Base-by-base conservation (phyloP, 2,329 filamentous ascomycete genomes). In the Didymella keratinophila region DNA sequence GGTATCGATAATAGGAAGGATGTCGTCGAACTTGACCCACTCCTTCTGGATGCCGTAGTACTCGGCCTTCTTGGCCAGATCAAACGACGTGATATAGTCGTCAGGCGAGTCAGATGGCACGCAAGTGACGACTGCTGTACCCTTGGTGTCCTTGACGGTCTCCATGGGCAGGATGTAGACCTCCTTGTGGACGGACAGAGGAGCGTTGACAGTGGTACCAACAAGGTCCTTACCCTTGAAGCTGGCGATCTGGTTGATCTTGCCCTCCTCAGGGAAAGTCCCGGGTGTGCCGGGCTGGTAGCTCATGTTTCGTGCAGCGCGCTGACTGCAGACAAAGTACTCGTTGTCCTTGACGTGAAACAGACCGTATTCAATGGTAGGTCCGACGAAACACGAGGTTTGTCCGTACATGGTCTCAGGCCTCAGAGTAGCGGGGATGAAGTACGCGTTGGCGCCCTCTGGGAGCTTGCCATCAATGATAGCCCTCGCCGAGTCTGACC, bases 331-430 rank as follows among this genome's bases (percentile, higher is more conserved):
- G 60, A 98, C 83, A 73, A 89, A 95, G 79, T 92, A 97, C 67
- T 96, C 90, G 64, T 74, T 77, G 34, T 80, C 80, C 30, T 74
- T 71, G 44, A 87, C 86, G 78, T 92, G 91, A 84, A 92, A 97
- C 63, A 99, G 81, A 49, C 94, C 94, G 72, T 99, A 99, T 43
- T 84, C 87, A 71, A 98, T 90, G 73, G 90, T 91, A 10, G 95
- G 94, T 3, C 93, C 92, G 46, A 99, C 92, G 69, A 98, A 99
- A 77, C 93, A 97, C 80, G 92, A 96, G 4, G 89, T 96, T 79
- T 98, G 95, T 39, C 96, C 96, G 75, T 98, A 99, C 94, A 99
- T 98, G 34, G 95, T 99, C 83, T 99, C 95, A 2, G 95, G 92
- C 62, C 95, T 86, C 25, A 99, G 85, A 54, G 95, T 98, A 16